phyloP scores from a whole-genome alignment of 1,139 yeast species.

The Saccharomyces hybrid region DNA sequence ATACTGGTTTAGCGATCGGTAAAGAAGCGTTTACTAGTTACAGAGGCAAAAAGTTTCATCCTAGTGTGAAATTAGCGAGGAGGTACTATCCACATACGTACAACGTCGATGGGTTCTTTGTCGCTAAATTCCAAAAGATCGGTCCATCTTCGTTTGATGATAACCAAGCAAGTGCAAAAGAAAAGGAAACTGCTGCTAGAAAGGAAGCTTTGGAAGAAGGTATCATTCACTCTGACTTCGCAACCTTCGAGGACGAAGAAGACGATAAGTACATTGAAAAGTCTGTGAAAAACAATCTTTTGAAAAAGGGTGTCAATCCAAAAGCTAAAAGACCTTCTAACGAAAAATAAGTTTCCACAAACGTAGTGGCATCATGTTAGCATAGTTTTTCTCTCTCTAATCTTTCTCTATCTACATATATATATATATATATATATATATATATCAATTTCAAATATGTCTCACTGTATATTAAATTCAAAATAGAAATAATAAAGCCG shows the following conservation, averaged over 20 bases:
- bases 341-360: constrained; percentile 14
- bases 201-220: constrained; percentile 69
- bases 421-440: background rate
- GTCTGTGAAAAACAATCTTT: constrained; percentile 62
- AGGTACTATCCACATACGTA: constrained; percentile 97
- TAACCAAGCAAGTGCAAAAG: constrained; percentile 82
- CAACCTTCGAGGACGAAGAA: constrained; percentile 67
- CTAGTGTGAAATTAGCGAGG: constrained; percentile 70
- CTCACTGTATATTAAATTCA: background rate
- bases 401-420: background rate
- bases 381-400: background rate
- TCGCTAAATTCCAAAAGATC: constrained; percentile 89
- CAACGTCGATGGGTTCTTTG: constrained; percentile 97
- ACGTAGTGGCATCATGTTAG: background rate
- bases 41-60: constrained; percentile 86
- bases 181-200: constrained; percentile 73
- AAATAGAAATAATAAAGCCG: background rate
- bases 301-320: constrained; percentile 78
- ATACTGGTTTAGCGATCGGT: constrained; percentile 89
- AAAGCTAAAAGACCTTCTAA: constrained; percentile 31
- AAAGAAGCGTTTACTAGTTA: constrained; percentile 90
- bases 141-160: constrained; percentile 80
- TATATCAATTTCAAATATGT: background rate
- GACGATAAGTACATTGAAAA: constrained; percentile 70
- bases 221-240: constrained; percentile 77